Conservation (phyloP, 2,329 filamentous ascomycete genomes). For the Colletotrichum sp. region DNA sequence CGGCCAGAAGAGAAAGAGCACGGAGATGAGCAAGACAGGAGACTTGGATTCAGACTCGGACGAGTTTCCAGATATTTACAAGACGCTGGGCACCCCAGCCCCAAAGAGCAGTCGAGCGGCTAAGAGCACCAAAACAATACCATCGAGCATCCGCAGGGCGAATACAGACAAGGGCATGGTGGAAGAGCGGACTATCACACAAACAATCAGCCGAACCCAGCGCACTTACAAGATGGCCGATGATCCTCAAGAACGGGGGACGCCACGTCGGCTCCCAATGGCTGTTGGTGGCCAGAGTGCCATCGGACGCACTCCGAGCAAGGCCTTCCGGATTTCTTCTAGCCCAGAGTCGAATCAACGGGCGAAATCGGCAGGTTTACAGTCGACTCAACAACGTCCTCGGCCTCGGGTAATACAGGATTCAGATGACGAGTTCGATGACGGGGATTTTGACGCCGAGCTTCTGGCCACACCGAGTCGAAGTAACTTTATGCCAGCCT, state of each 20-base stretch:
- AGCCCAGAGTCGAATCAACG: conserved; percentile 22
- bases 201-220: conserved; percentile 26
- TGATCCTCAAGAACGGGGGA: not conserved
- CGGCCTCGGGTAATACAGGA: conserved; percentile 52
- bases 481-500: conserved; percentile 22
- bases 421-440: conserved; percentile 65
- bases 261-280: conserved; percentile 6
- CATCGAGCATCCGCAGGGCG: conserved; percentile 3
- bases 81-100: conserved; percentile 47
- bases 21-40: conserved; percentile 43
- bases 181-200: conserved; percentile 25
- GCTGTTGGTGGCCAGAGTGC: not conserved
- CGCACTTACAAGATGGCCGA: conserved; percentile 19
- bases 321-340: conserved; percentile 19
- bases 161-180: conserved; percentile 14
- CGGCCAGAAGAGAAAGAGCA: conserved; percentile 59
- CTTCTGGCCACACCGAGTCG: conserved; percentile 47
- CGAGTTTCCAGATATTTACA: conserved; percentile 60
- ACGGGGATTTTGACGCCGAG: conserved; percentile 64
- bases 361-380: not conserved
- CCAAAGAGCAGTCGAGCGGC: conserved; percentile 33
- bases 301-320: conserved; percentile 25
- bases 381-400: conserved; percentile 9
- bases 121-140: conserved; percentile 10
- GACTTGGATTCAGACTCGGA: conserved; percentile 41